Evolutionary conservation across 1,284 basidiomycete species (phyloP), one percentile per base, ranked within the genome.

Genomic region (Ustilago trichophora): DNA sequence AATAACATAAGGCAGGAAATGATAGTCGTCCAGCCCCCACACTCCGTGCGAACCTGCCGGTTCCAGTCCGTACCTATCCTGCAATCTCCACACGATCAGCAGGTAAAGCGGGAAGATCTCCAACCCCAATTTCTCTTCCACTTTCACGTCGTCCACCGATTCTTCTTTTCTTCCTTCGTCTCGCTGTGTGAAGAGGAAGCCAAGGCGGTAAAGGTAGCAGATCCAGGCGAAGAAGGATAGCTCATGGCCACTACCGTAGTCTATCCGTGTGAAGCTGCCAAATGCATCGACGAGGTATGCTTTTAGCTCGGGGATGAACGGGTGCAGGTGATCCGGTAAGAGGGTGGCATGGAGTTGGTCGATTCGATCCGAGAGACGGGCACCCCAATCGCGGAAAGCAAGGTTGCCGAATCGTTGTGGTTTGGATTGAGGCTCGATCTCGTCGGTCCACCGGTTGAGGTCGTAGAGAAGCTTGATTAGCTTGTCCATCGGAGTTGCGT

Each of bases 231-330:
- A 52, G 41, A 81, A 80, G 21, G 69, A 51, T 21, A 81, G 46
- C 83, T 98, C 95, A 79, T 98, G 95, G 0, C 95, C 95, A 1
- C 93, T 93, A 1, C 95, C 96, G 78, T 98, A 98, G 84, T 98
- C 95, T 83, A 98, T 89, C 37, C 95, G 88, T 4, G 87, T 86
- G 70, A 93, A 91, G 11, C 92, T 94, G 7, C 95, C 95, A 80
- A 98, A 98, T 0, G 92, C 88, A 15, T 89, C 87, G 26, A 91
- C 77, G 40, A 98, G 83, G 76, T 96, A 93, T 3, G 91, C 88
- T 35, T 85, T 85, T 24, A 93, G 78, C 57, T 87, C 87, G 3
- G 87, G 87, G 21, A 88, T 83, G 1, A 87, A 85, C 3, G 81
- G 48, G 10, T 81, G 80, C 6, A 86, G 84, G 7, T 84, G 77